These are phyloP conservation scores for Candida michaelii DNA, from an alignment of 805 yeast genomes.

Conservation along the genomic window DNA sequence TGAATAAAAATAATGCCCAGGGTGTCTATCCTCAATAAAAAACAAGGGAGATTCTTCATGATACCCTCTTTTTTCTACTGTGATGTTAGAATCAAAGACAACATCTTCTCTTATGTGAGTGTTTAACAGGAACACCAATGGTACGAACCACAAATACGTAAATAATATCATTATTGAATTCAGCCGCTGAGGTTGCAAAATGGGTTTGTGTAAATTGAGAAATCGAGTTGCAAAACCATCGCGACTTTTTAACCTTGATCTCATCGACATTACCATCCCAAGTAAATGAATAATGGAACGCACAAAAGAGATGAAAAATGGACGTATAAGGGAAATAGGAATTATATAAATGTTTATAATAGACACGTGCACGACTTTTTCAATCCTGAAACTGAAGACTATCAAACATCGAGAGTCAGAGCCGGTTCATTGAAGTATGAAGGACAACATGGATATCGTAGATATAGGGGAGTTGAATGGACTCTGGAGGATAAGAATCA, in stretches of 20 bases:
- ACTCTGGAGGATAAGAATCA: conserved; percentile 45
- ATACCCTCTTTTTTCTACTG: conserved; percentile 20
- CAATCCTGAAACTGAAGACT: not conserved
- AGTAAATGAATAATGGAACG: not conserved
- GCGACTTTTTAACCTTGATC: not conserved
- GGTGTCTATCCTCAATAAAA: conserved; percentile 27
- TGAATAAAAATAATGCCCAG: conserved; percentile 26
- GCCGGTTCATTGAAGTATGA: not conserved
- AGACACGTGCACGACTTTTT: conserved; percentile 22
- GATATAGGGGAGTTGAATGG: conserved; percentile 43
- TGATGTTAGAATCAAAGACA: not conserved
- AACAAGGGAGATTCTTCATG: conserved; percentile 35
- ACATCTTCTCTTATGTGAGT: conserved; percentile 1
- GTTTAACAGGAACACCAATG: not conserved
- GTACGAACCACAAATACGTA: not conserved
- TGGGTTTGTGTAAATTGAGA: not conserved
- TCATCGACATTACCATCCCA: not conserved
- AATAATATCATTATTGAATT: not conserved
- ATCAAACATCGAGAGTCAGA: conserved; percentile 1
- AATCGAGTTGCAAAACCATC: not conserved
- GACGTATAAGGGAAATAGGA: conserved; percentile 26
- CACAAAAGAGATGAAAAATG: not conserved
- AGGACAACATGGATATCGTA: conserved; percentile 9
- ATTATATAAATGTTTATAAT: conserved; percentile 29
- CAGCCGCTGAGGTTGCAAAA: conserved; percentile 8